phyloP scores from a whole-genome alignment of 495 filamentous ascomycete genomes.

The Aspergillus cavernicola region DNA sequence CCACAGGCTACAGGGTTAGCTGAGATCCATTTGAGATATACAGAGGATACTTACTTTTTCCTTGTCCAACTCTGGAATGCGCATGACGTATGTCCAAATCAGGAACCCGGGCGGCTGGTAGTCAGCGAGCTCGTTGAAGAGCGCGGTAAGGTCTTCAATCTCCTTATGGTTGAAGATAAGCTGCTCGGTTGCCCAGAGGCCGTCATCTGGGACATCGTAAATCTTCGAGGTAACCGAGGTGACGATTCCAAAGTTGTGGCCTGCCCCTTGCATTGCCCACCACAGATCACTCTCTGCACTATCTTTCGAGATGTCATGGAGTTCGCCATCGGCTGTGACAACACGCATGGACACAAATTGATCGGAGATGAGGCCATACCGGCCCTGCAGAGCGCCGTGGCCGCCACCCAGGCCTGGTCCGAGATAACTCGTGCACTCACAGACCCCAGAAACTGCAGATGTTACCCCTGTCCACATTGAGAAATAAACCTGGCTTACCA shows the following conservation, averaged over 20 bases:
- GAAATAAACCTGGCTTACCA: neutral
- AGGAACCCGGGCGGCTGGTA: constrained; percentile 9
- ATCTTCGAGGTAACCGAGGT: constrained; percentile 19
- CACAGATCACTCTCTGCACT: constrained; percentile 10
- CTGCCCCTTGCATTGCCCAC: constrained; percentile 20
- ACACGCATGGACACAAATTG: constrained; percentile 15
- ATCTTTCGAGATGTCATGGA: constrained; percentile 4
- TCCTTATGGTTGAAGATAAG: constrained; percentile 7
- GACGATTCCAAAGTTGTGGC: constrained; percentile 22
- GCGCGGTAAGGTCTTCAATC: constrained; percentile 3
- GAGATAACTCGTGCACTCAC: constrained; percentile 17
- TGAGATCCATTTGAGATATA: neutral
- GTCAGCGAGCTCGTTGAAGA: constrained; percentile 10
- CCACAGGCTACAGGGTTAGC: constrained; percentile 8
- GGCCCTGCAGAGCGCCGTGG: constrained; percentile 18
- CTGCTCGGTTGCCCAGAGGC: constrained; percentile 11
- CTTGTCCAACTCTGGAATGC: constrained; percentile 1
- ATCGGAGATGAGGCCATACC: constrained; percentile 14
- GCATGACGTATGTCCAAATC: constrained; percentile 5
- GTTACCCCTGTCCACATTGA: neutral
- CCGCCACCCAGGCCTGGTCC: constrained; percentile 19
- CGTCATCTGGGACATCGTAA: constrained; percentile 12
- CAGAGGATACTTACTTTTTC: constrained; percentile 7
- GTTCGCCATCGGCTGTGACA: constrained; percentile 14
- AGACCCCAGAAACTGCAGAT: constrained; percentile 11